Base-by-base conservation (phyloP, 768 basidiomycete species). In the Boletus pseudopeckii region DNA sequence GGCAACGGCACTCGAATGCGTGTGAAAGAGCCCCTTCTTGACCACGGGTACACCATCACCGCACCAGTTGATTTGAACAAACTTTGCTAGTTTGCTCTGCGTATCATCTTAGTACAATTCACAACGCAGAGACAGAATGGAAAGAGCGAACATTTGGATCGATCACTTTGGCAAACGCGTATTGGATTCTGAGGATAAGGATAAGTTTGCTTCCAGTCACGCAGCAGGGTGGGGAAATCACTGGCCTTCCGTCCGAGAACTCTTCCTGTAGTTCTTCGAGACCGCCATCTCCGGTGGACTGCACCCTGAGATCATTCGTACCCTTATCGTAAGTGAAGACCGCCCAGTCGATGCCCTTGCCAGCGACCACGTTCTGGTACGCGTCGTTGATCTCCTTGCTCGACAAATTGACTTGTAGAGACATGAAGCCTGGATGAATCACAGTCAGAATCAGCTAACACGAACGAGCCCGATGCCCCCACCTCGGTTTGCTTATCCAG, bases 41-140 rank as follows among this genome's bases (percentile, higher is more conserved):
- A 78, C 77, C 68, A 86, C 92, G 13, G 96, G 96, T 1, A 98
- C 96, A 53, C 96, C 96, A 64, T 96, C 95, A 41, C 96, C 96
- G 61, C 92, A 93, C 95, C 96, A 97, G 64, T 93, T 92, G 71
- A 98, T 88, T 65, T 96, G 90, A 15, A 98, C 92, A 57, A 95
- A 92, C 74, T 97, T 98, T 42, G 86, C 78, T 2, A 98, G 79
- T 56, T 86, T 77, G 64, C 81, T 91, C 89, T 96, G 62, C 26
- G 42, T 6, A 44, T 15, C 7, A 41, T 18, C 17, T 54, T 24
- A 52, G 45, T 5, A 5, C 18, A 17, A 14, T 17, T 2, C 1
- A 14, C 26, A 26, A 17, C 10, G 45, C 2, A 43, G 43, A 24
- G 6, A 24, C 2, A n/a, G 18, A n/a, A 17, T 3, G 15, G 20